Evolutionary conservation across 345 rosid genomes (phyloP).

Genomic region (Populus deltoides): DNA sequence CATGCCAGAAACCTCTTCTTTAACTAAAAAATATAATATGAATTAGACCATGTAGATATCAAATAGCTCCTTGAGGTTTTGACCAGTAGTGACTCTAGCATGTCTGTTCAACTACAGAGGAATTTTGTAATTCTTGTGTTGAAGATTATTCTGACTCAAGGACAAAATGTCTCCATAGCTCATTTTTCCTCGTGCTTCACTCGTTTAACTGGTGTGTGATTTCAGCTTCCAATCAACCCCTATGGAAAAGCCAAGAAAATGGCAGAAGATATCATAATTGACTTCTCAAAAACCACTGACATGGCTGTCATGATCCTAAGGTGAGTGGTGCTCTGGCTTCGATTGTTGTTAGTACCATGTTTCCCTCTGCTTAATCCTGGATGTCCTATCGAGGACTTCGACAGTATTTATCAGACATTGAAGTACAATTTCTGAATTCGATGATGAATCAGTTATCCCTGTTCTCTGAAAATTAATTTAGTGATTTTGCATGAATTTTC

Average conservation of each 20-base stretch:
- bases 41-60: neutral
- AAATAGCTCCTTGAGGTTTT: neutral
- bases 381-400: neutral
- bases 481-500: neutral
- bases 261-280: slow-evolving; percentile 95
- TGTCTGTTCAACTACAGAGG: neutral
- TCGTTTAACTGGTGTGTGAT: slow-evolving; percentile 7
- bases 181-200: neutral
- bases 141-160: neutral
- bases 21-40: neutral
- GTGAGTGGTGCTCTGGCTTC: slow-evolving; percentile 31
- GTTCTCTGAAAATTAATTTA: neutral
- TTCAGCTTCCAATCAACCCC: slow-evolving; percentile 85
- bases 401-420: neutral
- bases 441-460: neutral
- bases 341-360: neutral
- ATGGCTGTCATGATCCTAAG: slow-evolving; percentile 94
- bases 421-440: neutral
- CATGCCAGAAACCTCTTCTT: neutral
- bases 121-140: neutral
- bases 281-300: slow-evolving; percentile 77
- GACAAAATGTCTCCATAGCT: neutral
- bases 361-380: neutral
- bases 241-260: slow-evolving; percentile 98
- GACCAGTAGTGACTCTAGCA: neutral